Percentiles rank a stretch among this genome's conserved stretches.
Evolutionary conservation across 140 eudicot species (phyloP).

Genomic region (Erigeron philadelphicus): DNA sequence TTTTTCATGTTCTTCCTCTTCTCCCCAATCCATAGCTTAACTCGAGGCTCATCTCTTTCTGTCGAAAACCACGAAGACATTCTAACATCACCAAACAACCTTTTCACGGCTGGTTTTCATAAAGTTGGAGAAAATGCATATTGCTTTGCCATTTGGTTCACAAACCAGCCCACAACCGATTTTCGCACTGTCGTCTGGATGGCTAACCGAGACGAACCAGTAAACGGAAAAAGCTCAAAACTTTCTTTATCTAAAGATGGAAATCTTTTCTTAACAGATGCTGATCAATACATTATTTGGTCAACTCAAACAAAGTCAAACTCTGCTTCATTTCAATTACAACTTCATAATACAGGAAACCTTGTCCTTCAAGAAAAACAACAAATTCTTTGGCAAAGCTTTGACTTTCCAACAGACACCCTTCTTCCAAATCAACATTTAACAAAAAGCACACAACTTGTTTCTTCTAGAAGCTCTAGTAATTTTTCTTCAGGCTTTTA

Average conservation of each 20-base stretch:
- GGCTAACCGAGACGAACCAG: conserved; percentile 35
- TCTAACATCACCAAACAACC: conserved; percentile 25
- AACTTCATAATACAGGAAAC: conserved; percentile 29
- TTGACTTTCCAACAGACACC: conserved; percentile 38
- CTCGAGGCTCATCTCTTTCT: conserved; percentile 24
- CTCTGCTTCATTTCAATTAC: conserved; percentile 15
- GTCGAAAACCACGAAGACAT: conserved; percentile 29
- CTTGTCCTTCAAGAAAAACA: conserved; percentile 26
- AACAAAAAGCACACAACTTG: conserved; percentile 25
- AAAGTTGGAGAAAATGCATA: conserved; percentile 28
- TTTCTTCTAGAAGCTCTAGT: conserved; percentile 32
- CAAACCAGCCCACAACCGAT: conserved; percentile 15
- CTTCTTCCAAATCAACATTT: conserved; percentile 34
- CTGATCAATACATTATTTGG: conserved; percentile 27
- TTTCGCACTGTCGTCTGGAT: conserved; percentile 26
- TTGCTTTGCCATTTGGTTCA: conserved; percentile 31
- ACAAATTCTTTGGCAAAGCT: conserved; percentile 42
- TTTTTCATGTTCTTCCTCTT: conserved; percentile 18
- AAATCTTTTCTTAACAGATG: conserved; percentile 30
- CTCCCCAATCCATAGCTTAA: conserved; percentile 10
- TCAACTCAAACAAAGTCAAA: conserved; percentile 27
- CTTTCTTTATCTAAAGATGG: conserved; percentile 25
- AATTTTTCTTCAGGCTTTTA: conserved; percentile 35
- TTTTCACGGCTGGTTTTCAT: conserved; percentile 36
- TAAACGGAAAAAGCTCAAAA: conserved; percentile 35